A percentile compares a stretch with the other conserved stretches of the same genome.
Evolutionary conservation across 2,329 filamentous ascomycete genomes (phyloP).

Genomic region (Penicillium vulpinum): DNA sequence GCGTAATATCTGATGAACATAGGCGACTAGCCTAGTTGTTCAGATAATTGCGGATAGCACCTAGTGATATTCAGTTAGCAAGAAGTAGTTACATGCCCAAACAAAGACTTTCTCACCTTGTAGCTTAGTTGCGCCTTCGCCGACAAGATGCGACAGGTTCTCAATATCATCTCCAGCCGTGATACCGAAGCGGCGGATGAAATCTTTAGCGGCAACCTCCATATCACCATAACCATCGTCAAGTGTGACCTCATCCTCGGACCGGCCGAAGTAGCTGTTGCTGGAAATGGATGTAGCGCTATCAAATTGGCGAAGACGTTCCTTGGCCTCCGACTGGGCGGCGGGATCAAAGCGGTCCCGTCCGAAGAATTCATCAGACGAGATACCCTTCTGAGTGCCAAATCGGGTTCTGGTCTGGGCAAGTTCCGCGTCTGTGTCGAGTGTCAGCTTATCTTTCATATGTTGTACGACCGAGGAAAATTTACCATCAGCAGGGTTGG

Average conservation of each 20-base stretch:
- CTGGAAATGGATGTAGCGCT: slow-evolving; percentile 89
- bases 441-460: slow-evolving; percentile 11
- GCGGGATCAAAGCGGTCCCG: slow-evolving; percentile 81
- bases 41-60: slow-evolving; percentile 52
- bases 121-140: slow-evolving; percentile 79
- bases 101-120: slow-evolving; percentile 58
- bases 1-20: slow-evolving; percentile 9
- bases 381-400: slow-evolving; percentile 90
- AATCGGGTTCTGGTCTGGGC: slow-evolving; percentile 86
- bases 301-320: slow-evolving; percentile 85
- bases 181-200: slow-evolving; percentile 90
- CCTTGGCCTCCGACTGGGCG: slow-evolving; percentile 81
- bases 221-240: slow-evolving; percentile 85
- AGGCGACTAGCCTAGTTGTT: slow-evolving; percentile 42
- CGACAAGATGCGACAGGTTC: slow-evolving; percentile 78
- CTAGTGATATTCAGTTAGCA: slow-evolving; percentile 25
- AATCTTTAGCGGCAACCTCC: slow-evolving; percentile 92
- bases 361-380: slow-evolving; percentile 97
- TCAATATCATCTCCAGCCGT: slow-evolving; percentile 95
- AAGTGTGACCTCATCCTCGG: slow-evolving; percentile 71
- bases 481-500: slow-evolving; percentile 63
- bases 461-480: not conserved
- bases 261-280: slow-evolving; percentile 94
- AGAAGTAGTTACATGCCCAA: not conserved
- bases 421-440: slow-evolving; percentile 66